These are phyloP conservation scores for Acorus calamus DNA, from an alignment of 106 monocot genomes.

Conservation along the genomic window DNA sequence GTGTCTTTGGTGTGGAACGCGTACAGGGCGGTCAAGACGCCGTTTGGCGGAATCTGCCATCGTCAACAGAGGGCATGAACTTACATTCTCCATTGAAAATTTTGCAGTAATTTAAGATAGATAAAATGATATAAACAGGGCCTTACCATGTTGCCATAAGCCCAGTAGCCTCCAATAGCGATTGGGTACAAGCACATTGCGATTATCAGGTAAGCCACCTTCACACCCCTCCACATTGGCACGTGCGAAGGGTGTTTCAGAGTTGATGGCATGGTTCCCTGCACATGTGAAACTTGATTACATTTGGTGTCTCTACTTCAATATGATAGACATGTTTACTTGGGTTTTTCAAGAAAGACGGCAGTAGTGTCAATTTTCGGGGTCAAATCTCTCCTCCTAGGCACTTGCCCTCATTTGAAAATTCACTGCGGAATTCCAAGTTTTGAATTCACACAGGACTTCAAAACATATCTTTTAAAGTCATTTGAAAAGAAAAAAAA, in stretches of 20 bases:
- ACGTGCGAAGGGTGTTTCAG: conserved; percentile 66
- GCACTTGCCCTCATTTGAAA: no score
- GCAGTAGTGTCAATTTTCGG: no score
- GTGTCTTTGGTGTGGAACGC: conserved; percentile 49
- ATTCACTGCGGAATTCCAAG: no score
- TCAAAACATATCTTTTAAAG: no score
- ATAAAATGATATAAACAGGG: background rate
- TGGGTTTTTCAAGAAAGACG: no score
- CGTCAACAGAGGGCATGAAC: no score
- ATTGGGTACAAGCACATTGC: conserved; percentile 66
- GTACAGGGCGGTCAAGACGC: conserved; percentile 55
- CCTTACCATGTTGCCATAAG: conserved; percentile 71
- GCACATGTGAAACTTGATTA: background rate
- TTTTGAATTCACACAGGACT: no score
- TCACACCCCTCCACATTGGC: conserved; percentile 92
- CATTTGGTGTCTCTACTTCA: no score
- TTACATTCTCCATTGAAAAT: no score
- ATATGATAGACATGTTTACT: no score
- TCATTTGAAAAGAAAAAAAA: no score
- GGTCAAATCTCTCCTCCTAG: no score
- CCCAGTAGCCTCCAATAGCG: conserved; percentile 85
- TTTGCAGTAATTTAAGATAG: background rate
- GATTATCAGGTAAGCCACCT: conserved; percentile 47
- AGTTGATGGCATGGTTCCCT: conserved; percentile 88
- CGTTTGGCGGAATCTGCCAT: conserved; percentile 58